Base-by-base conservation (phyloP, 164 flowering plant genomes). In the Litsea cubeba region DNA sequence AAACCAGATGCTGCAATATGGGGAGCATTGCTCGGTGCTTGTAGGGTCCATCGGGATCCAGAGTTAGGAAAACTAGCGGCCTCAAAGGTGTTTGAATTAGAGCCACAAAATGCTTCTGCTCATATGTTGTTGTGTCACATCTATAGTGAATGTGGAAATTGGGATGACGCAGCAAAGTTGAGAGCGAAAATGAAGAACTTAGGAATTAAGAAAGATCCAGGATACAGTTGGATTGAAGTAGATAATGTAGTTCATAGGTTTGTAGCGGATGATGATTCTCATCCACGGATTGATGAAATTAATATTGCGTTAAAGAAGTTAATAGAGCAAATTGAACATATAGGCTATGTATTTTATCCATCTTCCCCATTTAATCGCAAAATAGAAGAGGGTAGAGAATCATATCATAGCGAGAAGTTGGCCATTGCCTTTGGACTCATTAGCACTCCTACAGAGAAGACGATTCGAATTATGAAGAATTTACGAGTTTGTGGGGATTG, bases 151-250 rank as follows among this genome's bases (percentile, higher is more conserved):
- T 50, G 51, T 3, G 72, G 65, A 18, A 20, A 32, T 26, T 57
- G 71, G 71, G 76, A 74, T 51, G 76, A 74, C 15, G 71, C 67
- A 26, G 76, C 71, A 17, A 50, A 58, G 23, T 11, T 74, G 71
- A 68, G 69, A 68, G 40, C 15, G 28, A 68, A 65, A 62, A 35
- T 74, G 64, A 67, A 74, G 65, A 68, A 15, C 23, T 17, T 32
- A 14, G 76, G 71, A 5, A 18, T 74, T 28, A 58, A 58, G 28
- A 74, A 74, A 35, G 65, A 57, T 26, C 51, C 65, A 15, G 76
- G 76, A 28, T 74, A 65, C 22, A 74, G 76, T 58, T 74, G 76
- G 76, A 74, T 74, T 51, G 76, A 68, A 67, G 66, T 74, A 23
- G 51, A 23, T 10, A 74, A 58, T 25, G 24, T 8, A 7, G 50